These are phyloP conservation scores for Penicillium herquei DNA, from an alignment of 495 filamentous ascomycete genomes.

Conservation along the genomic window DNA sequence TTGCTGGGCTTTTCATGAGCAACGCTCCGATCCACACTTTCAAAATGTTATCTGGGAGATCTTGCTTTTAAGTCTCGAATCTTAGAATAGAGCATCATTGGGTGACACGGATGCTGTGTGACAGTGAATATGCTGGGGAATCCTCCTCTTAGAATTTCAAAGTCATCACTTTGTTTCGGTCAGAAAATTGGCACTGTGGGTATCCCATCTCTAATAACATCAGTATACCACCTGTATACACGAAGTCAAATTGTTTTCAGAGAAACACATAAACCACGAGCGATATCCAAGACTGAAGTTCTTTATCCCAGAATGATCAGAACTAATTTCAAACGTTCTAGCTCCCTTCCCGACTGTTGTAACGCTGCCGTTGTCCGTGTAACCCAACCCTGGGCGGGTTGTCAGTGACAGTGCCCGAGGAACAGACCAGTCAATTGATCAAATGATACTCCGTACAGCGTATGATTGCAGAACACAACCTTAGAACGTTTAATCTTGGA, in stretches of 20 bases:
- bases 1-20: background rate
- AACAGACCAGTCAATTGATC: background rate
- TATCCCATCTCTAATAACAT: too few species aligned
- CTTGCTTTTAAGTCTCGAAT: background rate
- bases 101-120: background rate
- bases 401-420: background rate
- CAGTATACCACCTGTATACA: too few species aligned
- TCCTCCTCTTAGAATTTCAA: too few species aligned
- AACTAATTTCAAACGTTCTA: too few species aligned
- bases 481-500: background rate
- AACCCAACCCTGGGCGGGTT: slow-evolving; percentile 3
- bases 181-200: too few species aligned
- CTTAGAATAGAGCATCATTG: background rate
- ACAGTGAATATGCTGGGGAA: background rate
- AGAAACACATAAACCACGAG: too few species aligned
- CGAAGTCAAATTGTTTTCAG: too few species aligned
- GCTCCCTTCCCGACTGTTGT: slow-evolving; percentile 1
- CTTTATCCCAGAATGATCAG: too few species aligned
- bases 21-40: background rate
- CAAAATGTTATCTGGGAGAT: background rate
- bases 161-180: too few species aligned
- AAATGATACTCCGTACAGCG: too few species aligned
- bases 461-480: too few species aligned
- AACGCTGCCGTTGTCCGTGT: slow-evolving; percentile 16
- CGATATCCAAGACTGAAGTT: too few species aligned